phyloP scores from a whole-genome alignment of 371 early-diverging fungal genomes.

The Dichotomocladium elegans region DNA sequence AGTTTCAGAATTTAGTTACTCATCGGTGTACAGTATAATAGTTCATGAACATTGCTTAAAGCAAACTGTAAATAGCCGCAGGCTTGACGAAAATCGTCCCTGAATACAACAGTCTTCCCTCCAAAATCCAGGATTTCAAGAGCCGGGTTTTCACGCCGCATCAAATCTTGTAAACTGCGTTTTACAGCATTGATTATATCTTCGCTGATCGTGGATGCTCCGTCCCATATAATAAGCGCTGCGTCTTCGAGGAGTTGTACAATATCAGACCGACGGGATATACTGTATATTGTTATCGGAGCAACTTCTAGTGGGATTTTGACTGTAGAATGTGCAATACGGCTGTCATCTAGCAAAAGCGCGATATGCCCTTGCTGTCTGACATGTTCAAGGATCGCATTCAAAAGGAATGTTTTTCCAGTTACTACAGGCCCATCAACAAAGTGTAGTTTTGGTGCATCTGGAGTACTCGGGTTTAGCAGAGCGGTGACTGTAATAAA shows the following conservation, averaged over 20 bases:
- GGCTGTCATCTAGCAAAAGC: neutral
- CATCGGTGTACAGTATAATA: neutral
- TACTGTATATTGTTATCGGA: slow-evolving; percentile 11
- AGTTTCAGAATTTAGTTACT: neutral
- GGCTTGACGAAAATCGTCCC: slow-evolving; percentile 6
- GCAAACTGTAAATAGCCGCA: neutral
- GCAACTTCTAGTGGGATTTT: neutral
- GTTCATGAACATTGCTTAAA: neutral
- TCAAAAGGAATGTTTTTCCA: slow-evolving; percentile 1
- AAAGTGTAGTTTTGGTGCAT: neutral
- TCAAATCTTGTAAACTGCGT: slow-evolving; percentile 16
- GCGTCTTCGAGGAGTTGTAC: slow-evolving; percentile 7
- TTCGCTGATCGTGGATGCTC: slow-evolving; percentile 21
- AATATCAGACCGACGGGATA: neutral
- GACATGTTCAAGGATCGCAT: neutral
- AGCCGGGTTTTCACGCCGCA: slow-evolving; percentile 1
- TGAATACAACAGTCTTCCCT: slow-evolving; percentile 20
- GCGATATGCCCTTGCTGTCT: neutral
- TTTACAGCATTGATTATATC: slow-evolving; percentile 21
- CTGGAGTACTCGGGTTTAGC: neutral
- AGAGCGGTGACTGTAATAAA: neutral
- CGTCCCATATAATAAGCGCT: slow-evolving; percentile 29
- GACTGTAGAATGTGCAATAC: neutral
- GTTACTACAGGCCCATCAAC: slow-evolving; percentile 12
- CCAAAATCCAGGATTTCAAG: slow-evolving; percentile 23